phyloP scores from a whole-genome alignment of 2,329 filamentous ascomycete genomes.

The Paecilomyces sp. region DNA sequence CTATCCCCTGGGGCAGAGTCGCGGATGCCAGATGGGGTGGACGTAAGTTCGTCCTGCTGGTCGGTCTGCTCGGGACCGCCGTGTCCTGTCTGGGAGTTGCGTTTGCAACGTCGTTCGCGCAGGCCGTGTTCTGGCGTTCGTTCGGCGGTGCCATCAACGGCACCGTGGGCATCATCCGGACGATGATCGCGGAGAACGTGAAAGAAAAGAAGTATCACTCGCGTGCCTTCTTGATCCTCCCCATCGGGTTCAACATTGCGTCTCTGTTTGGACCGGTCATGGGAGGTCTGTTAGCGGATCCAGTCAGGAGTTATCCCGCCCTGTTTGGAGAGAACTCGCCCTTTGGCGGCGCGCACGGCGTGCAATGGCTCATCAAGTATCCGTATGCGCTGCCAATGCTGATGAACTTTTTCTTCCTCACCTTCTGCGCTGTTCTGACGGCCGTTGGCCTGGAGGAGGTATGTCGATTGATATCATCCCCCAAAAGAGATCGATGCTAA shows the following conservation, averaged over 20 bases:
- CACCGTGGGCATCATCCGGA: conserved; percentile 54
- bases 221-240: conserved; percentile 52
- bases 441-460: conserved; percentile 58
- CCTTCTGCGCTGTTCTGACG: conserved; percentile 48
- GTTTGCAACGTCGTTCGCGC: conserved; percentile 56
- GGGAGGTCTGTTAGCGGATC: conserved; percentile 63
- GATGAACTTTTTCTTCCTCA: conserved; percentile 54
- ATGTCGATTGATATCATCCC: neutral
- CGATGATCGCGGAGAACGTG: conserved; percentile 63
- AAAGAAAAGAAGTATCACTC: conserved; percentile 58
- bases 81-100: conserved; percentile 62
- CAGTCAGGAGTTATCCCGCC: conserved; percentile 54
- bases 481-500: conserved; percentile 3
- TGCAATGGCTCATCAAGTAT: conserved; percentile 55
- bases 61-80: conserved; percentile 64
- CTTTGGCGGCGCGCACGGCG: conserved; percentile 50
- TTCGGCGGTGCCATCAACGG: conserved; percentile 64
- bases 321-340: conserved; percentile 55
- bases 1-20: conserved; percentile 71
- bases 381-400: conserved; percentile 65
- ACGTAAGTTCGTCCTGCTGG: conserved; percentile 68
- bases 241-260: conserved; percentile 62
- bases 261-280: conserved; percentile 48
- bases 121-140: conserved; percentile 59
- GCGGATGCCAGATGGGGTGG: conserved; percentile 58